Base-by-base conservation (phyloP, 345 rosid genomes). In the Turnera subulata region DNA sequence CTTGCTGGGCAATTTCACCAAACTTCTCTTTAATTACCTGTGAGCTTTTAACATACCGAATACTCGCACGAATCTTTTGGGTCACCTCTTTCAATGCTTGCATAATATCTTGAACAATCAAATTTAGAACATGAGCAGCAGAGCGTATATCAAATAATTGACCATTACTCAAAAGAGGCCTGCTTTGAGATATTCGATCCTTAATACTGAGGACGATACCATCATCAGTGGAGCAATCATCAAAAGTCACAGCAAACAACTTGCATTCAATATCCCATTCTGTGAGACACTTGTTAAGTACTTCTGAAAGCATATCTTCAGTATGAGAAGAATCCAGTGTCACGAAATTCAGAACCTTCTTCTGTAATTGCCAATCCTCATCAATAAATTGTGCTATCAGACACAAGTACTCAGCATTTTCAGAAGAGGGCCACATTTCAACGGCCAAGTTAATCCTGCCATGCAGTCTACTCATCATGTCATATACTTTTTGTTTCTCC, bases 211-310 rank as follows among this genome's bases (percentile, higher is more conserved):
- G 62, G 74, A 89, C 73, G 64, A 83, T 77, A 67, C 80, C 86
- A 56, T 92, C 89, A n/a, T 80, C 83, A 11, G 68, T 62, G 37
- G 76, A 76, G 47, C 78, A 82, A 55, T 82, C 80, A 66, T 83
- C 97, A 65, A 86, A 84, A 10, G 94, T 86, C 56, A 92, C 62
- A 37, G 95, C 88, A 73, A 89, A 92, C 74, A 86, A 76, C 85
- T 89, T 92, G 71, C 65, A 78, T 50, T 92, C 97, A 25, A 92
- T 77, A 62, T 80, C 86, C 96, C 98, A 92, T 29, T 86, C 97
- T 74, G 67, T 74, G 59, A 92, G 76, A 68, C 85, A 86, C 65
- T 78, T 79, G 25, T 83, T 74, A 49, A 92, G 78, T 42, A 88
- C 89, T 66, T 89, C 93, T 0, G 98, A 78, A 67, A 91, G 92